phyloP scores from a whole-genome alignment of 371 early-diverging fungal genomes.

The Rhizopus sp. region DNA sequence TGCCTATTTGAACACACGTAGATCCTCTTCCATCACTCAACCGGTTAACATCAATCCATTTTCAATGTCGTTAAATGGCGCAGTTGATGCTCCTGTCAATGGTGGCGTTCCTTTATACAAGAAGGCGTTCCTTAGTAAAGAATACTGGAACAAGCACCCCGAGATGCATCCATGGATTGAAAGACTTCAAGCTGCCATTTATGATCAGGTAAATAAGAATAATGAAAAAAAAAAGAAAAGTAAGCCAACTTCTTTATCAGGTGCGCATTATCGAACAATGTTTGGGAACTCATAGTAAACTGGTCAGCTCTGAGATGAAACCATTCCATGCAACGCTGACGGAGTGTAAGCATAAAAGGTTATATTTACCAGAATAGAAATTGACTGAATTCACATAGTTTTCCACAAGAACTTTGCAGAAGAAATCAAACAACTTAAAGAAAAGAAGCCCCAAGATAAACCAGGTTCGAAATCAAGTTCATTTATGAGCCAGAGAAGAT shows the following conservation, averaged over 20 bases:
- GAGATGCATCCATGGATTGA: slow-evolving; percentile 51
- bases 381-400: slow-evolving; percentile 32
- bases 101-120: slow-evolving; percentile 81
- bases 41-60: slow-evolving; percentile 70
- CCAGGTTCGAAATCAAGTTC: neutral
- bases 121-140: slow-evolving; percentile 65
- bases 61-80: slow-evolving; percentile 82
- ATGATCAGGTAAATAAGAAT: slow-evolving; percentile 61
- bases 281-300: slow-evolving; percentile 61
- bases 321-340: slow-evolving; percentile 76
- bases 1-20: slow-evolving; percentile 18
- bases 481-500: neutral
- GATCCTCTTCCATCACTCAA: slow-evolving; percentile 8
- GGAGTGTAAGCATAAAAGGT: slow-evolving; percentile 51
- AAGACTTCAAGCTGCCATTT: slow-evolving; percentile 59
- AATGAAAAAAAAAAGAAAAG: neutral
- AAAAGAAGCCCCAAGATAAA: slow-evolving; percentile 25
- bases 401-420: slow-evolving; percentile 73
- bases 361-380: neutral
- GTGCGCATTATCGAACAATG: slow-evolving; percentile 66
- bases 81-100: slow-evolving; percentile 87
- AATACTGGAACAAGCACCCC: slow-evolving; percentile 46
- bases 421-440: slow-evolving; percentile 53
- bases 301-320: slow-evolving; percentile 70
- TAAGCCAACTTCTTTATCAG: slow-evolving; percentile 24